Percentiles rank a stretch among this genome's conserved stretches.
Conservation (phyloP, 257 asterid species). For the Nicotiana attenuata region DNA sequence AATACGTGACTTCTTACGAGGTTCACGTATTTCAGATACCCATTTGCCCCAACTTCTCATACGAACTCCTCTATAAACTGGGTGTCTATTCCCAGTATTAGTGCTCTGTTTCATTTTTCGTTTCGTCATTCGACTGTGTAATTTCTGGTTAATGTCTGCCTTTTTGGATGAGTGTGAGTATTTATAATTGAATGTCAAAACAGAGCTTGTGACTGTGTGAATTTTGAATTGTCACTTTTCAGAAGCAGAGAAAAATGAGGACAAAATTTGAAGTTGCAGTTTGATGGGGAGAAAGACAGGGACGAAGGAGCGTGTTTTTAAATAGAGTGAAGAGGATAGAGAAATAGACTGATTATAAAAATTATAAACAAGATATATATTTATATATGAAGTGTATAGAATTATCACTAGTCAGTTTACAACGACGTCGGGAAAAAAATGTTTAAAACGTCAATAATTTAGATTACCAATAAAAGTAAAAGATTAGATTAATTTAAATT, state of each 20-base stretch:
- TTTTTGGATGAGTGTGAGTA: too few species aligned
- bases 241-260: background rate
- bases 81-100: slow-evolving; percentile 37
- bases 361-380: background rate
- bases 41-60: slow-evolving; percentile 82
- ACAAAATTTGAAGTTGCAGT: background rate
- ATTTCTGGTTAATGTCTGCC: background rate
- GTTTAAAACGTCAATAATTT: background rate
- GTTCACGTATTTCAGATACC: slow-evolving; percentile 78
- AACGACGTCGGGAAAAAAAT: too few species aligned
- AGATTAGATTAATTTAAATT: background rate
- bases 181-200: background rate
- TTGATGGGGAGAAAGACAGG: background rate
- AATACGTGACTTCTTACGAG: slow-evolving; percentile 59
- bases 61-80: slow-evolving; percentile 61
- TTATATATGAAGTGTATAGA: background rate
- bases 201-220: background rate
- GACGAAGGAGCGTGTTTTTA: background rate
- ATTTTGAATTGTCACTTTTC: background rate
- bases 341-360: background rate
- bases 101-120: slow-evolving; percentile 8
- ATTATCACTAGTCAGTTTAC: background rate
- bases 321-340: background rate
- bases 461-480: background rate
- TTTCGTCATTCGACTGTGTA: background rate